Conservation (phyloP, 2,329 filamentous ascomycete species). For the Colletotrichum gloeosporioides region DNA sequence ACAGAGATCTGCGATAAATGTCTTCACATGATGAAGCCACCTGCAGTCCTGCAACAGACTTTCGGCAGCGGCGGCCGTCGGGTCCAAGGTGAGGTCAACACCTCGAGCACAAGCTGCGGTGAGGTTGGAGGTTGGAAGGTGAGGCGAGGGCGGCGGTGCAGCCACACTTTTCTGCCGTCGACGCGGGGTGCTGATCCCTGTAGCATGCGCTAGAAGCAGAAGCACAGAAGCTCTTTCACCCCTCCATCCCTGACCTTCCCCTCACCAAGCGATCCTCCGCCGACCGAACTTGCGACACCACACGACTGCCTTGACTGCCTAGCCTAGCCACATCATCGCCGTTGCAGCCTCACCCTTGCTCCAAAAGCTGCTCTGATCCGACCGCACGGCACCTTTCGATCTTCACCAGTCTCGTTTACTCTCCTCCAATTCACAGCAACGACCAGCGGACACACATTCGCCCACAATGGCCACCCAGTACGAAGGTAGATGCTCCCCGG, state of each 20-base stretch:
- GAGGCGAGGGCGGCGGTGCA: neutral
- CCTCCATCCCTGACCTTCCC: neutral
- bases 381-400: neutral
- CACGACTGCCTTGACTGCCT: constrained; percentile 11
- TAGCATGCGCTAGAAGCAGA: neutral
- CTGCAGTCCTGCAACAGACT: neutral
- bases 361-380: neutral
- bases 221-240: neutral
- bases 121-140: neutral
- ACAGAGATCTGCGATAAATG: neutral
- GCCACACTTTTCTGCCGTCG: neutral
- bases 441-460: neutral
- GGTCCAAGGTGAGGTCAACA: neutral
- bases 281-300: constrained; percentile 17
- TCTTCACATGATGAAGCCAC: neutral
- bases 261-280: neutral
- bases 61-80: neutral
- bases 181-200: neutral
- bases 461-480: constrained; percentile 61
- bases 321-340: constrained; percentile 19
- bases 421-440: neutral
- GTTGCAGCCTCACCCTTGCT: constrained; percentile 10
- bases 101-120: neutral
- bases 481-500: constrained; percentile 47
- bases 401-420: neutral